phyloP scores from a whole-genome alignment of 306 rosid genomes.

The Corylus americana region DNA sequence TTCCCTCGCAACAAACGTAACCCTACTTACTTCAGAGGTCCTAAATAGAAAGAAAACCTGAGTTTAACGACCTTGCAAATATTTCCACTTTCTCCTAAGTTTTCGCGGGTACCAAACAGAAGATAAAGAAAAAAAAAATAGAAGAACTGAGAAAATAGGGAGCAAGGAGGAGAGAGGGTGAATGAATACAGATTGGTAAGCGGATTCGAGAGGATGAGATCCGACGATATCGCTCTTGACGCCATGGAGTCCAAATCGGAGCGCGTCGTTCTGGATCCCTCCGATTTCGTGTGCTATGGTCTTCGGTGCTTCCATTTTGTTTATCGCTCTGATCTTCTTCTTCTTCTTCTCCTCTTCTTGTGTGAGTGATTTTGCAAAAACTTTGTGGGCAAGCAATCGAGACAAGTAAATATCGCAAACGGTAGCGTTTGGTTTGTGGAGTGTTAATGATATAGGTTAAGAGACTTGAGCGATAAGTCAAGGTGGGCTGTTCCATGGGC shows the following conservation, averaged over 20 bases:
- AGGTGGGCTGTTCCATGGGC: background rate
- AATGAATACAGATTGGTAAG: constrained; percentile 60
- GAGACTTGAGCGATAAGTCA: background rate
- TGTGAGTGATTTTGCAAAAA: background rate
- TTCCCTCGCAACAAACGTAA: background rate
- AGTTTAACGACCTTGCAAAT: background rate
- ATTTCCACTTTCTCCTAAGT: background rate
- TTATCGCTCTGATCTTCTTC: background rate
- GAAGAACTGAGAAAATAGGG: background rate
- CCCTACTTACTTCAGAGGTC: constrained; percentile 16
- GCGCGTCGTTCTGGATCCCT: constrained; percentile 74
- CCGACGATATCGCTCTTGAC: constrained; percentile 73
- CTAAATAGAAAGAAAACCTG: background rate
- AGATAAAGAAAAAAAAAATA: background rate
- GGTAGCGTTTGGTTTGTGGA: background rate
- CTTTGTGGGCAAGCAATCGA: constrained; percentile 4
- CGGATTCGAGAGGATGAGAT: constrained; percentile 71
- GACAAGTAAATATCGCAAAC: background rate
- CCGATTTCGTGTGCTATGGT: constrained; percentile 86
- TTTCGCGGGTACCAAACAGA: constrained; percentile 2
- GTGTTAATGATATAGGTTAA: background rate
- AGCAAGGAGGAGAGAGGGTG: constrained; percentile 11
- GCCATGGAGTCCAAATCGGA: constrained; percentile 76
- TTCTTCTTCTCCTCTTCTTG: background rate
- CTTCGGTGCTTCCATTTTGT: constrained; percentile 52